Evolutionary conservation across 306 rosid species (phyloP).

Genomic region (Vigna mungo): DNA sequence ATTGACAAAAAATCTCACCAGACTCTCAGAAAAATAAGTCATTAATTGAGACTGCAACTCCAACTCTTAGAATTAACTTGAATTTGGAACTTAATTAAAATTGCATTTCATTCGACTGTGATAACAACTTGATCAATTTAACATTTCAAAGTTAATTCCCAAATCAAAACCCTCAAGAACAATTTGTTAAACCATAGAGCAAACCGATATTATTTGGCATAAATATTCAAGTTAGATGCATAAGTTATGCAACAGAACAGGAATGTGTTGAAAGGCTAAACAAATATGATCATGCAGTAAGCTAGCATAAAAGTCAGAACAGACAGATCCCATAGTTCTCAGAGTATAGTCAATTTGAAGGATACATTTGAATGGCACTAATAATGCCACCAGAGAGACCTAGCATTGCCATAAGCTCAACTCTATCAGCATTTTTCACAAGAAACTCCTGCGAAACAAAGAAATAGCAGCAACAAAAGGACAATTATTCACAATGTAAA

Average conservation of each 20-base stretch:
- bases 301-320: neutral
- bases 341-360: slow-evolving; percentile 48
- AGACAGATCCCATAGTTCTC: slow-evolving; percentile 27
- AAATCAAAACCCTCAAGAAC: slow-evolving; percentile 19
- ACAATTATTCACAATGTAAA: slow-evolving; percentile 16
- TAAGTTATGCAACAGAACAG: slow-evolving; percentile 23
- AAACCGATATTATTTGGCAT: slow-evolving; percentile 22
- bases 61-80: slow-evolving; percentile 3
- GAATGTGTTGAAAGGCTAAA: neutral
- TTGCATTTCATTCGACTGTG: neutral
- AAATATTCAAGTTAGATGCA: neutral
- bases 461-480: slow-evolving; percentile 17
- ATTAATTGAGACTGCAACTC: neutral
- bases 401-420: slow-evolving; percentile 89
- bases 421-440: slow-evolving; percentile 86
- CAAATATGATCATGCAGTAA: too few relatives aligned
- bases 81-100: slow-evolving; percentile 15
- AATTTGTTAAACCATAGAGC: slow-evolving; percentile 1
- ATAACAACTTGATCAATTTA: neutral
- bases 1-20: neutral
- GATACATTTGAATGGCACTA: slow-evolving; percentile 98
- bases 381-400: slow-evolving; percentile 79
- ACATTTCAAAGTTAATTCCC: slow-evolving; percentile 29
- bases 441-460: slow-evolving; percentile 76
- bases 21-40: neutral